phyloP scores from a whole-genome alignment of 257 asterid species.

The Leonotis leonurus region DNA sequence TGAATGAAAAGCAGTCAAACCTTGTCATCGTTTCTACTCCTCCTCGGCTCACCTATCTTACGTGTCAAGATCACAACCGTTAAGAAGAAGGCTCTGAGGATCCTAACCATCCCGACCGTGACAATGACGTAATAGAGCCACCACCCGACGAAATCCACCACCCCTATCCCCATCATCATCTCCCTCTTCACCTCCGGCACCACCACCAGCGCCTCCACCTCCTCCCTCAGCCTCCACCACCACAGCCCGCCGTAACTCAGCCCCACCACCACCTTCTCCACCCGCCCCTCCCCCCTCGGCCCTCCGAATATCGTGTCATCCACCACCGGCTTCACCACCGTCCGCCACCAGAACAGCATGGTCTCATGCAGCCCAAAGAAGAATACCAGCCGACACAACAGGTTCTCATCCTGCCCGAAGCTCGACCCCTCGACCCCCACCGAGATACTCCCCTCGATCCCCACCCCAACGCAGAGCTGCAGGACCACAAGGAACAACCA shows the following conservation, averaged over 20 bases:
- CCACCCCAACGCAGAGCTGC: slow-evolving; percentile 57
- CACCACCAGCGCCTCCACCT: slow-evolving; percentile 63
- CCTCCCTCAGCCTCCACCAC: slow-evolving; percentile 88
- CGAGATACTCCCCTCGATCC: slow-evolving; percentile 70
- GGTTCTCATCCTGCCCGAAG: slow-evolving; percentile 23
- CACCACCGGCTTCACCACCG: slow-evolving; percentile 67
- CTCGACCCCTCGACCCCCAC: slow-evolving; percentile 49
- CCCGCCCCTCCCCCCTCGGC: slow-evolving; percentile 33
- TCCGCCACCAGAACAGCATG: slow-evolving; percentile 50
- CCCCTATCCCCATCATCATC: slow-evolving; percentile 40
- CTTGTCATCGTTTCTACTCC: slow-evolving; percentile 29
- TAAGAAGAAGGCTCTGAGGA: slow-evolving; percentile 30
- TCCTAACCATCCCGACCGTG: slow-evolving; percentile 41
- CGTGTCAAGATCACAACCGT: slow-evolving; percentile 20
- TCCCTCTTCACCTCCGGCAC: slow-evolving; percentile 48
- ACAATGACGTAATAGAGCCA: slow-evolving; percentile 61
- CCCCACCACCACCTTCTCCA: slow-evolving; percentile 52
- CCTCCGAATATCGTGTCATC: slow-evolving; percentile 57
- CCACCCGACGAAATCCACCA: slow-evolving; percentile 63
- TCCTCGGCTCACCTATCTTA: slow-evolving; percentile 13
- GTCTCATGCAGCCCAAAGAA: slow-evolving; percentile 70
- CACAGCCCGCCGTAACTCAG: slow-evolving; percentile 53
- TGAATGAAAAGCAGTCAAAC: too few species aligned
- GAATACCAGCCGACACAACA: slow-evolving; percentile 34
- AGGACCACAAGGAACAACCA: slow-evolving; percentile 49